Conservation (phyloP, 305 asterid species). For the Petunia hybrid region DNA sequence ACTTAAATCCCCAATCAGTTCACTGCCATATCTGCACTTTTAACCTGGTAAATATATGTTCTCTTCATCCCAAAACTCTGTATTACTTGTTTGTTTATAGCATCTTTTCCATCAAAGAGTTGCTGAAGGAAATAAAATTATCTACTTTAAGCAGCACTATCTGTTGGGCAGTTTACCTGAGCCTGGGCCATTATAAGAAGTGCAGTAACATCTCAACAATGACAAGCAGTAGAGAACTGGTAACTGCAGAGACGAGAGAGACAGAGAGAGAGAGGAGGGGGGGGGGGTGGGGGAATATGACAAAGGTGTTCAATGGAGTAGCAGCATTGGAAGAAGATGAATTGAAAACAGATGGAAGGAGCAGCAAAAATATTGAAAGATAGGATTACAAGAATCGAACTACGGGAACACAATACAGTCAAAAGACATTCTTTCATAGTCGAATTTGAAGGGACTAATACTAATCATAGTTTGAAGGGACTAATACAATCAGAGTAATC, state of each 20-base stretch:
- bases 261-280: not conserved
- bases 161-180: slow-evolving; percentile 8
- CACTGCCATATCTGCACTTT: not conserved
- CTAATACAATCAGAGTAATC: not conserved
- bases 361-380: slow-evolving; percentile 1
- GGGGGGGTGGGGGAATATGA: not conserved
- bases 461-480: not conserved
- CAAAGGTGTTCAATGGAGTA: slow-evolving; percentile 16
- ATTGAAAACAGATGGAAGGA: not conserved
- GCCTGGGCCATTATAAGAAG: too few relatives aligned
- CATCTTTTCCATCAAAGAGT: slow-evolving; percentile 19
- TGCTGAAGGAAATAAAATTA: not conserved
- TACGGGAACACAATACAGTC: not conserved
- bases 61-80: not conserved
- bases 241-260: not conserved
- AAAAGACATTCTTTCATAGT: not conserved
- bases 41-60: not conserved
- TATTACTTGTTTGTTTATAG: slow-evolving; percentile 12
- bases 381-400: not conserved
- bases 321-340: slow-evolving; percentile 3
- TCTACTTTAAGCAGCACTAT: not conserved
- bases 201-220: not conserved
- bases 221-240: not conserved
- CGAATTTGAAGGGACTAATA: not conserved
- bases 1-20: not conserved